These are phyloP conservation scores for Xylogone sp. DNA, from an alignment of 2,329 filamentous ascomycete genomes.

Conservation along the genomic window DNA sequence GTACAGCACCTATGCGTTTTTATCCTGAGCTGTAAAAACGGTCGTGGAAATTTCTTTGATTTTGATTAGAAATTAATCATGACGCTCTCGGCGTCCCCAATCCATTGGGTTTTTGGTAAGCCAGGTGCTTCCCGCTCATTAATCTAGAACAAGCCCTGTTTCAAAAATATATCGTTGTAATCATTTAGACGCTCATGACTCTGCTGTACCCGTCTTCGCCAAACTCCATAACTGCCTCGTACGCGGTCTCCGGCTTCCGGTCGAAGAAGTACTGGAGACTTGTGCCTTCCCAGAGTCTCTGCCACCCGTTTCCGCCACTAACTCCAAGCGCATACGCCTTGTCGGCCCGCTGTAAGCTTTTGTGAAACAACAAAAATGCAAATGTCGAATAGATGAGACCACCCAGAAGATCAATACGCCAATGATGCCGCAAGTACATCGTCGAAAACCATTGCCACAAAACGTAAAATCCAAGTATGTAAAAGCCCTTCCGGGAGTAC, in stretches of 20 bases:
- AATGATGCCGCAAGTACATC: slow-evolving; percentile 96
- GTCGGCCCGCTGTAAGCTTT: slow-evolving; percentile 21
- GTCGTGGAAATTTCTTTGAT: no score
- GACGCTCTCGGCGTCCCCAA: no score
- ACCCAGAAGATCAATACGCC: slow-evolving; percentile 84
- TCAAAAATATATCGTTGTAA: no score
- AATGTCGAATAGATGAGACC: slow-evolving; percentile 74
- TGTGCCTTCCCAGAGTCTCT: slow-evolving; percentile 21
- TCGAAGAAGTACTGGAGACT: slow-evolving; percentile 21
- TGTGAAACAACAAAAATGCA: slow-evolving; percentile 56
- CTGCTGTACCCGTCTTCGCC: slow-evolving; percentile 6
- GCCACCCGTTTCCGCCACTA: slow-evolving; percentile 23
- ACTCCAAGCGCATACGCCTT: slow-evolving; percentile 20
- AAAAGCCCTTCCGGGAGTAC: slow-evolving; percentile 55
- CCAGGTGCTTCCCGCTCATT: no score
- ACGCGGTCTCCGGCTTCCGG: slow-evolving; percentile 13
- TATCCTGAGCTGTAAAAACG: no score
- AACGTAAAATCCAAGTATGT: slow-evolving; percentile 66
- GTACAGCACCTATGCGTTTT: no score
- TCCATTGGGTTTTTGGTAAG: no score
- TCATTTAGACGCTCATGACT: slow-evolving; percentile 6
- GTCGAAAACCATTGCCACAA: slow-evolving; percentile 96
- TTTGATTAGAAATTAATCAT: no score
- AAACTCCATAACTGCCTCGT: slow-evolving; percentile 11
- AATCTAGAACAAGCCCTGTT: no score